Evolutionary conservation across 2,329 filamentous ascomycete species (phyloP), one percentile per base, ranked within the genome.

Genomic region (Pseudogymnoascus destructans): DNA sequence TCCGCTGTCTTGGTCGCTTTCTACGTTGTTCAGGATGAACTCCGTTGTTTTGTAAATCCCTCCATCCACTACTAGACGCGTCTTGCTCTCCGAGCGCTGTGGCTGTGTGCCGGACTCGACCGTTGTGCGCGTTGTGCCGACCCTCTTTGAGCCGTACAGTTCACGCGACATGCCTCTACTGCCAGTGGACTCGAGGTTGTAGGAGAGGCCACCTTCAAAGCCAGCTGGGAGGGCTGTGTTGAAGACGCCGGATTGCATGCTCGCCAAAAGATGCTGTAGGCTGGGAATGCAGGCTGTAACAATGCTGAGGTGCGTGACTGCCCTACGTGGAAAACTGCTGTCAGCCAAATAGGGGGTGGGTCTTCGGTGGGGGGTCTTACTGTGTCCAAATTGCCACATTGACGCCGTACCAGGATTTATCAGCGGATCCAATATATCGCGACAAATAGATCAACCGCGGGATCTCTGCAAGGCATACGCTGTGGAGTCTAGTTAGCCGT

Each of bases 401-500:
- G n/a, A 25, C 46, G 5, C 46, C 46, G 25, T 52, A 52, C 46
- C 46, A 52, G 46, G 46, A 5, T 52, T 52, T 52, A 10, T 52
- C 46, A 5, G 46, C 32, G 15, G 46, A 52, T 52, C 46, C 46
- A 52, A 52, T 52, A 19, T 52, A 52, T 32, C 46, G 25, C 25
- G 46, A 30, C 42, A 65, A 52, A 9, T 59, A 57, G 21, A 60
- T 55, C 10, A 63, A 52, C 55, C 64, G 61, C 11, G 60, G 55
- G 33, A 62, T 60, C 32, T 62, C 63, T 25, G 72, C 65, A 21
- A 70, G 64, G 52, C 73, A 68, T 4, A 72, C 63, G 3, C 72
- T 73, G 46, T n/a, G 58, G n/a, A 46, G 7, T 19, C 63, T 55
- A 52, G 60, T 60, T 6, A 58, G 25, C 46, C 32, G 7, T 52